Evolutionary conservation across 495 filamentous ascomycete species (phyloP).

Genomic region (Penicillium canariense): DNA sequence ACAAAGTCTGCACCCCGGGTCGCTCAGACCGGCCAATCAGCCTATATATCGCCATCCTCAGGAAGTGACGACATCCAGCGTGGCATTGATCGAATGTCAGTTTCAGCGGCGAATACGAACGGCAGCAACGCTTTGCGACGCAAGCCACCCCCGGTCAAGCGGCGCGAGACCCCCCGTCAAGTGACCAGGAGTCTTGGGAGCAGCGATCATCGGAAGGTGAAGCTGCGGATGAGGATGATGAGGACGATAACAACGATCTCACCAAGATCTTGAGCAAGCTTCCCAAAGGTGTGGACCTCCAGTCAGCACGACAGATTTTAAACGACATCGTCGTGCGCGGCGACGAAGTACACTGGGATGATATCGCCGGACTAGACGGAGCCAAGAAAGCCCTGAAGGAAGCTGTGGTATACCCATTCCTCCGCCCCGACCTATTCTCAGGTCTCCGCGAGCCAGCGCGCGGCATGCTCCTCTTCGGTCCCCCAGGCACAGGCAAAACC

Average conservation of each 20-base stretch:
- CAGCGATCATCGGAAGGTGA: slow-evolving; percentile 29
- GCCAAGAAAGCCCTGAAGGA: slow-evolving; percentile 94
- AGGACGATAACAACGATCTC: slow-evolving; percentile 43
- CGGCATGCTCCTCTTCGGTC: slow-evolving; percentile 95
- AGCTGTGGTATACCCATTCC: slow-evolving; percentile 95
- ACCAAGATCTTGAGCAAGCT: slow-evolving; percentile 70
- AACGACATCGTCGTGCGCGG: slow-evolving; percentile 96
- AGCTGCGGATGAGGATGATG: slow-evolving; percentile 37
- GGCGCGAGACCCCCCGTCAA: slow-evolving; percentile 44
- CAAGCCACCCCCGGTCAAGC: slow-evolving; percentile 24
- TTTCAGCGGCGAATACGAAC: slow-evolving; percentile 22
- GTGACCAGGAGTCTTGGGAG: slow-evolving; percentile 41
- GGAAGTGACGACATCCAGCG: slow-evolving; percentile 33
- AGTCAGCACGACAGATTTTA: slow-evolving; percentile 84
- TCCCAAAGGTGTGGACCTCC: slow-evolving; percentile 74
- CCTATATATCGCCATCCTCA: slow-evolving; percentile 28
- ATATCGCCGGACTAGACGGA: slow-evolving; percentile 85
- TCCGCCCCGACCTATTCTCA: slow-evolving; percentile 93
- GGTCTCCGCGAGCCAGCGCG: slow-evolving; percentile 90
- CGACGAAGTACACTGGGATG: slow-evolving; percentile 92
- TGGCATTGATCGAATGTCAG: slow-evolving; percentile 26
- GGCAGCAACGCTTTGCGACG: slow-evolving; percentile 25
- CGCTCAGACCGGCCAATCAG: slow-evolving; percentile 5
- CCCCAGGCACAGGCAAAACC: slow-evolving; percentile 95
- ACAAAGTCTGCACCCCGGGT: slow-evolving; percentile 29